These are phyloP conservation scores for Erodium moschatum DNA, from an alignment of 441 rosid genomes.

Conservation along the genomic window DNA sequence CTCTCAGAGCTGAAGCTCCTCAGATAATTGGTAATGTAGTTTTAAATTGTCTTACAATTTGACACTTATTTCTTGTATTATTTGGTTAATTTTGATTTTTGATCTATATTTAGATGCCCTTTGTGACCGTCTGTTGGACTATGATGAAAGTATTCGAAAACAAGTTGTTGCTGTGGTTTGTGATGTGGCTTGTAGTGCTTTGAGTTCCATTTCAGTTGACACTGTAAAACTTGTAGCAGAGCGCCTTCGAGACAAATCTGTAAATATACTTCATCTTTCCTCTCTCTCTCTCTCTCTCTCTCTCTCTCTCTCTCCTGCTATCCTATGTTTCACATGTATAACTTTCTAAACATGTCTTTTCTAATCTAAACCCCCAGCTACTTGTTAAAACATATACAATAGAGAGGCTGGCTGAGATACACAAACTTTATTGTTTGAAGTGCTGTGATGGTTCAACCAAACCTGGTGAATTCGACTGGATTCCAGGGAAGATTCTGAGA, in stretches of 20 bases:
- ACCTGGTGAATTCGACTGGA: conserved; percentile 68
- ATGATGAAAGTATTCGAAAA: conserved; percentile 92
- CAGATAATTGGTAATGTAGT: conserved; percentile 62
- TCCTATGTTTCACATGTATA: conserved; percentile 17
- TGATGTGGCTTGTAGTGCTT: conserved; percentile 66
- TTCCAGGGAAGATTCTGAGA: conserved; percentile 90
- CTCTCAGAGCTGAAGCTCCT: conserved; percentile 69
- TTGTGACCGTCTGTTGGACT: conserved; percentile 90
- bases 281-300: conserved; percentile 13
- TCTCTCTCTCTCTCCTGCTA: conserved; percentile 10
- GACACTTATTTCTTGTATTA: conserved; percentile 14
- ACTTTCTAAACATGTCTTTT: conserved; percentile 9
- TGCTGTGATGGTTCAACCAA: conserved; percentile 41
- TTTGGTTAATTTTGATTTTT: conserved; percentile 7
- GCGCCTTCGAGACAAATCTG: conserved; percentile 95
- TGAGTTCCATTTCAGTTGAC: conserved; percentile 58
- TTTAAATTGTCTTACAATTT: conserved; percentile 21
- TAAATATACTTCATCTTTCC: conserved; percentile 25
- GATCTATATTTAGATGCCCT: conserved; percentile 61
- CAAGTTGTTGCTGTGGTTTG: conserved; percentile 89
- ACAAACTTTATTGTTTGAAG: conserved; percentile 50
- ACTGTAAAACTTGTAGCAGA: conserved; percentile 80
- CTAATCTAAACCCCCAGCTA: conserved; percentile 40
- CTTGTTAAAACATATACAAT: conserved; percentile 77
- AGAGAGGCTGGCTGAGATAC: conserved; percentile 88